Conservation (phyloP, 2,329 filamentous ascomycete species). For the Trichoderma brevicompactum region DNA sequence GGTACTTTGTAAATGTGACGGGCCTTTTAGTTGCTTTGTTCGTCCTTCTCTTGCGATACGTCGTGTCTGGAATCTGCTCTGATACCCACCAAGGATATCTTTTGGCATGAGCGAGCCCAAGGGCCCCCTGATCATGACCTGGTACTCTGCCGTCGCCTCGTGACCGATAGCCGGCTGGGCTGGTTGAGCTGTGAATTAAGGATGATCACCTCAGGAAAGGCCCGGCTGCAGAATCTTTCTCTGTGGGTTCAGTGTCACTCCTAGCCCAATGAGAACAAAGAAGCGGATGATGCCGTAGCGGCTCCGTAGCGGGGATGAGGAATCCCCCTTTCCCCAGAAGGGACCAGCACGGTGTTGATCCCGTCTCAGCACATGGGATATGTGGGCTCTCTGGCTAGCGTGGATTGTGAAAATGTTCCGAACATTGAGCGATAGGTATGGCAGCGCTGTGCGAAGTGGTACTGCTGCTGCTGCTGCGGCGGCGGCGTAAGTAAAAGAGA, state of each 20-base stretch:
- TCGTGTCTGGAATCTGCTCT: too few relatives aligned
- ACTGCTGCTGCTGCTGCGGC: conserved; percentile 11
- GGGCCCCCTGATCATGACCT: not conserved
- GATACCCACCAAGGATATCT: too few relatives aligned
- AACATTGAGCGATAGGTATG: not conserved
- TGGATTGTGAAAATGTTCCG: not conserved
- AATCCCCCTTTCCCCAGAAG: not conserved
- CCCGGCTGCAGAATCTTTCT: not conserved
- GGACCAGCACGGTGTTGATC: conserved; percentile 6
- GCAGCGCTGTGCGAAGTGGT: not conserved
- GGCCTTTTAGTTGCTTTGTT: not conserved
- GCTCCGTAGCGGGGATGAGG: conserved; percentile 4
- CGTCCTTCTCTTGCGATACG: not conserved
- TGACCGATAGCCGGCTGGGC: not conserved
- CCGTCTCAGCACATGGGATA: not conserved
- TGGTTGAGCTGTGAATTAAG: not conserved
- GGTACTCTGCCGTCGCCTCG: not conserved
- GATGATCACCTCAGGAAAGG: not conserved
- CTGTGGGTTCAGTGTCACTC: conserved; percentile 5
- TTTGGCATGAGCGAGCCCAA: not conserved
- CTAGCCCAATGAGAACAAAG: not conserved
- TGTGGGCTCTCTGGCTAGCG: not conserved
- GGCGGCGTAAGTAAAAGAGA: not conserved
- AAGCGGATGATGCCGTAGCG: conserved; percentile 26
- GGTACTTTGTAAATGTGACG: too few relatives aligned